Base-by-base conservation (phyloP, 257 asterid species). In the Primulina huaijiensis region DNA sequence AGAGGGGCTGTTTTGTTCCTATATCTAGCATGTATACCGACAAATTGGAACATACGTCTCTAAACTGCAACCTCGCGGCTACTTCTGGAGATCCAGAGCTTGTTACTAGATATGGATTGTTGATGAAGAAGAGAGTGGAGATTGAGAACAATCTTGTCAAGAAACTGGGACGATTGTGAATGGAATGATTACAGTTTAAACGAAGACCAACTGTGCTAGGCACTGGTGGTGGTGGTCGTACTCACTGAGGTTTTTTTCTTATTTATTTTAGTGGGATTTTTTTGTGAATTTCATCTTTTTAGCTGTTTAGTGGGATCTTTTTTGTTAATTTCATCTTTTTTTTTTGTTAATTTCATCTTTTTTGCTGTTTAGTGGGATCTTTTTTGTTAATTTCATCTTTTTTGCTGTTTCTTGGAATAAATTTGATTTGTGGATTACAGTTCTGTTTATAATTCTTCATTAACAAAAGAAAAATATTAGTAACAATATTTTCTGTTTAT, bases 51-150 rank as follows among this genome's bases (percentile, higher is more conserved):
- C 77, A 76, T 53, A 84, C 96, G 2, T 82, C 96, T 7, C 87
- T 92, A 59, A 79, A 78, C 70, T 84, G 89, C 80, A 82, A 79
- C 72, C 90, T 92, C 14, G 89, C 87, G 1, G 88, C 58, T 74
- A 31, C 62, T 57, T 87, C 90, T 17, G 92, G 94, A 50, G 90
- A 77, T 69, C 70, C 79, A 65, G 72, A 75, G 8, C 84, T 89
- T 25, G 74, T 74, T 23, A 75, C 84, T 70, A 86, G 79, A 77
- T 92, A 92, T 63, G 82, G 85, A 20, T 40, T 83, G 59, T 59
- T 92, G 80, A 83, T 88, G 96, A 89, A 85, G 85, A 88, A 83
- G 80, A 83, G 98, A 68, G 37, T 77, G 37, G 89, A 89, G 72
- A 92, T 92, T n/a, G 98, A 92, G 83, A 86, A 83, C 57, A 72